phyloP scores from a whole-genome alignment of 176 grass and related monocot genomes.

The Lolium perenne region DNA sequence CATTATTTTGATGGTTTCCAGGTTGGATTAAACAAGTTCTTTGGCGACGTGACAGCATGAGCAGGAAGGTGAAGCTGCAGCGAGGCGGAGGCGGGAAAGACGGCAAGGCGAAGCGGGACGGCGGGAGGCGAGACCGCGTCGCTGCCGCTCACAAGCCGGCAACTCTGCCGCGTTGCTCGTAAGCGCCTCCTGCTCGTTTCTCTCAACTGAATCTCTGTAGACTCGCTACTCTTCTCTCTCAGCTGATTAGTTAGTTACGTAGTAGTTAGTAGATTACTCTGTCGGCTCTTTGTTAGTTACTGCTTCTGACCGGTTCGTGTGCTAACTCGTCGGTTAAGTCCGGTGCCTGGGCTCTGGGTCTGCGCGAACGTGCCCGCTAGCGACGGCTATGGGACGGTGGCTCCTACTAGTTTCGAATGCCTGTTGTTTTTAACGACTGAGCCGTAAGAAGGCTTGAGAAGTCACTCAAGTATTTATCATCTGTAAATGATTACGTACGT shows the following conservation, averaged over 20 bases:
- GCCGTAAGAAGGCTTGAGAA: not conserved
- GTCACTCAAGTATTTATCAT: too few species aligned
- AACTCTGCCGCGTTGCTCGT: slow-evolving; percentile 61
- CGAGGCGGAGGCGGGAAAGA: slow-evolving; percentile 50
- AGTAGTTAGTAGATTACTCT: not conserved
- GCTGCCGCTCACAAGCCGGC: slow-evolving; percentile 48
- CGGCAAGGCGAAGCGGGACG: slow-evolving; percentile 35
- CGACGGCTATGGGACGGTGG: not conserved
- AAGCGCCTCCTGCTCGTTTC: not conserved
- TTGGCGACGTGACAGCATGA: slow-evolving; percentile 36
- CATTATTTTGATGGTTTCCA: not conserved
- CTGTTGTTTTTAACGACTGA: not conserved
- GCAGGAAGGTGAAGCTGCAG: slow-evolving; percentile 39
- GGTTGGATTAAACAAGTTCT: not conserved
- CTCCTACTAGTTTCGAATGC: not conserved
- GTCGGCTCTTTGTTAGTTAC: not conserved
- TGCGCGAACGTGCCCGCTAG: not conserved
- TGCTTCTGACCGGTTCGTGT: not conserved
- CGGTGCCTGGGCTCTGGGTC: not conserved
- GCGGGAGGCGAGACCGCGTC: slow-evolving; percentile 8
- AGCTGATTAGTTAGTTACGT: not conserved
- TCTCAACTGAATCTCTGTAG: not conserved
- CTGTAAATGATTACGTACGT: too few species aligned
- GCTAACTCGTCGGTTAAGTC: not conserved
- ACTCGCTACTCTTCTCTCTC: not conserved